Base-by-base conservation (phyloP, 108 stramenopile genomes). In the Fragilariopsis cylindrus region DNA sequence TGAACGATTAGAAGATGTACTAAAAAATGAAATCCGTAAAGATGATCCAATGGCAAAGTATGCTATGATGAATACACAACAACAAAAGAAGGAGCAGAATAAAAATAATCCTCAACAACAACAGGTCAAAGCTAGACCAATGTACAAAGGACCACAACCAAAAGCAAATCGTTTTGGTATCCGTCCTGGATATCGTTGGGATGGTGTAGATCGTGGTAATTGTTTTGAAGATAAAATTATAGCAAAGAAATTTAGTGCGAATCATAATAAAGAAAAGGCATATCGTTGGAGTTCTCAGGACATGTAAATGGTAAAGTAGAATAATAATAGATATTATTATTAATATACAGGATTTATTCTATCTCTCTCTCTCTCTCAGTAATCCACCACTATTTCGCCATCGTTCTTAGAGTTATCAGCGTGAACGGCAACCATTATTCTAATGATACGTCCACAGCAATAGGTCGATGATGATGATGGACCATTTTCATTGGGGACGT, bases 131-230 rank as follows among this genome's bases (percentile, higher is more conserved):
- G 55, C 55, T 64, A 64, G 65, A 62, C 93, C 93, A n/a, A 49
- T 87, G 30, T 99, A 99, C 87, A 95, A 96, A 80, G 99, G 99
- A 13, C 98, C 99, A 12, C 76, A 84, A 19, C 91, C 97, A 12
- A 95, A 90, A 76, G 92, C 96, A 1, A 98, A 98, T 77, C 92
- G 98, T 43, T 97, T 90, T 77, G 87, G 86, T 12, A 96, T 99
- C 48, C 85, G 85, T 3, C 99, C 99, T 3, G 99, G 99, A 41
- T 98, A 98, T 79, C 85, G 99, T 4, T 99, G 98, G 98, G 98
- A 99, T 85, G 99, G 97, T 11, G 85, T 94, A 40, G 98, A 98
- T 78, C 84, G 99, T 41, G 91, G 98, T 9, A 99, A 97, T 83
- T 96, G 95, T 7, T 99, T 96, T 74, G 99, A 99, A 73, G 89